Evolutionary conservation across 805 yeast genomes (phyloP).

Genomic region (Starmerella floris): DNA sequence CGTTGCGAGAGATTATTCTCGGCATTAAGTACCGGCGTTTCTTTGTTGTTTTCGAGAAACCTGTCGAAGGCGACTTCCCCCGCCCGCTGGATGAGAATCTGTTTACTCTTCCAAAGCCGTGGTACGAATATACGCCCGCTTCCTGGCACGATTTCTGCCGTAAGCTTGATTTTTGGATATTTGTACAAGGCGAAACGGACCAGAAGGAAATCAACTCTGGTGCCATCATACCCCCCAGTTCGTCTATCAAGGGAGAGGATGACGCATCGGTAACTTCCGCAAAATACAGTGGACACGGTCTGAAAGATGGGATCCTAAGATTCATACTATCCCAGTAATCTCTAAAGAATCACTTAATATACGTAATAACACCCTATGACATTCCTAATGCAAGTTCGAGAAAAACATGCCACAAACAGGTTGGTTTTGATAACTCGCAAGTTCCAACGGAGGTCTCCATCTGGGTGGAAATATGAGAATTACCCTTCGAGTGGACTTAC

Average conservation of each 20-base stretch:
- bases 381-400: too few species aligned
- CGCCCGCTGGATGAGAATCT: slow-evolving; percentile 13
- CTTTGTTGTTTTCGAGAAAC: slow-evolving; percentile 18
- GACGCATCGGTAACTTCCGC: too few species aligned
- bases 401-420: too few species aligned
- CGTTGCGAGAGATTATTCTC: slow-evolving; percentile 16
- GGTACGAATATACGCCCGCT: slow-evolving; percentile 18
- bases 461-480: too few species aligned
- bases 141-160: slow-evolving; percentile 2
- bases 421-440: too few species aligned
- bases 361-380: too few species aligned
- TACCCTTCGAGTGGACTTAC: too few species aligned
- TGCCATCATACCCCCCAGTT: neutral
- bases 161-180: slow-evolving; percentile 16
- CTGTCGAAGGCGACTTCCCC: slow-evolving; percentile 13
- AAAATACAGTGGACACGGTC: neutral
- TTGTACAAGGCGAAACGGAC: slow-evolving; percentile 14
- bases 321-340: too few species aligned
- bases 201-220: slow-evolving; percentile 1
- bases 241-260: too few species aligned
- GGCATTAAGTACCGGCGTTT: slow-evolving; percentile 11
- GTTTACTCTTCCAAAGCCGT: slow-evolving; percentile 14
- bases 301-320: neutral
- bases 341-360: too few species aligned
- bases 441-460: too few species aligned